A percentile compares a stretch with the other conserved stretches of the same genome.
Conservation (phyloP, 2,329 filamentous ascomycete genomes). For the Sporothrix inflata region DNA sequence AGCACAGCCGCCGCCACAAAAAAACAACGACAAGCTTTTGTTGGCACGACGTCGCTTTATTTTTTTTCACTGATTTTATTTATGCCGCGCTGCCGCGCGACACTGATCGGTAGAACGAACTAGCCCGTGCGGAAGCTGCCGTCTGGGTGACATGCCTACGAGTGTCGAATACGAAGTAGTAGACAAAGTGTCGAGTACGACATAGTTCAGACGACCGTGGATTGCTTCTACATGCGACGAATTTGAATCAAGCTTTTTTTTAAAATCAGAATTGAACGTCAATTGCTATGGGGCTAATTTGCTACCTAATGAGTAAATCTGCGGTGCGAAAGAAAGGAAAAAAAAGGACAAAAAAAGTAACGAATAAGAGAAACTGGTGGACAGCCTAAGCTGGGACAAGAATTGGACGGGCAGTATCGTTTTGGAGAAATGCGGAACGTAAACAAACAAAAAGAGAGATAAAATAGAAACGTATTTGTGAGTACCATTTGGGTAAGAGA, state of each 20-base stretch:
- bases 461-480: background rate
- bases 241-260: background rate
- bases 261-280: background rate
- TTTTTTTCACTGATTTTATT: background rate
- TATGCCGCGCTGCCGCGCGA: background rate
- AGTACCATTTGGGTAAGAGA: background rate
- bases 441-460: background rate
- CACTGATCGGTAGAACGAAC: background rate
- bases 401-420: background rate
- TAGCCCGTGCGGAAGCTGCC: constrained; percentile 10
- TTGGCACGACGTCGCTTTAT: background rate
- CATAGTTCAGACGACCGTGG: background rate
- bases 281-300: background rate
- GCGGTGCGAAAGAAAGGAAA: background rate
- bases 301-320: background rate
- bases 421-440: no score
- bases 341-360: background rate
- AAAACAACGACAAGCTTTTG: background rate
- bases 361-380: background rate
- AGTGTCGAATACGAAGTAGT: background rate
- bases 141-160: background rate
- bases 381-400: background rate
- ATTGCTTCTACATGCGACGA: no score
- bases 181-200: constrained; percentile 2
- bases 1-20: constrained; percentile 16